These are phyloP conservation scores for Heracleum sosnowskyi DNA, from an alignment of 129 eudicot species.

Conservation along the genomic window DNA sequence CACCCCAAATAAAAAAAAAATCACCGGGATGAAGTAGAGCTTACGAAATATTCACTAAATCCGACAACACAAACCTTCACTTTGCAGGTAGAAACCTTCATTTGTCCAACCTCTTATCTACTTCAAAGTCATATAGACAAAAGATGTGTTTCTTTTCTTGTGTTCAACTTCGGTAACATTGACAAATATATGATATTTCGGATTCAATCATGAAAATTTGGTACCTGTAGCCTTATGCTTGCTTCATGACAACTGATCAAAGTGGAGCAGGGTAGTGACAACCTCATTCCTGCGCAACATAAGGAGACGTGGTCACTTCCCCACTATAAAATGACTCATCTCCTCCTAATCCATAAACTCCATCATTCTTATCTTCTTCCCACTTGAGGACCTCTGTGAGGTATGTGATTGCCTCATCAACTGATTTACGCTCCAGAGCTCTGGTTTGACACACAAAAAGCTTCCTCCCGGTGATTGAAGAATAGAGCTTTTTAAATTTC, in stretches of 20 bases:
- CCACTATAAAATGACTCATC: conserved; percentile 23
- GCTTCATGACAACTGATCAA: not conserved
- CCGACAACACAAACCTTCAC: not conserved
- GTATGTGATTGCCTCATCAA: conserved; percentile 33
- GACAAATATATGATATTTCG: not conserved
- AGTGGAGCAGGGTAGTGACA: not conserved
- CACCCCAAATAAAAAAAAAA: conserved; percentile 2
- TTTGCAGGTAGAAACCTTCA: not conserved
- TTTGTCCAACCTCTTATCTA: not conserved
- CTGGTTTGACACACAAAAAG: conserved; percentile 30
- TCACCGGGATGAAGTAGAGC: not conserved
- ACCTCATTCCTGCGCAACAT: conserved; percentile 9
- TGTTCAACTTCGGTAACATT: not conserved
- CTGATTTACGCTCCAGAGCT: conserved; percentile 24
- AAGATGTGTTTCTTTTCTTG: not conserved
- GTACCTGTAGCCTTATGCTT: not conserved
- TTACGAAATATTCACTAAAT: not conserved
- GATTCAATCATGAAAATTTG: not conserved
- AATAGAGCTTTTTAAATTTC: conserved; percentile 36
- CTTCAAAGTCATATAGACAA: not conserved
- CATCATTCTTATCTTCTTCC: conserved; percentile 28
- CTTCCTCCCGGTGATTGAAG: conserved; percentile 39
- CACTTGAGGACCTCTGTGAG: conserved; percentile 26
- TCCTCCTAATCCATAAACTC: conserved; percentile 11
- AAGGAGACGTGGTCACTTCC: conserved; percentile 17